Conservation (phyloP, 2,329 filamentous ascomycete species). For the Fusarium devonianum region DNA sequence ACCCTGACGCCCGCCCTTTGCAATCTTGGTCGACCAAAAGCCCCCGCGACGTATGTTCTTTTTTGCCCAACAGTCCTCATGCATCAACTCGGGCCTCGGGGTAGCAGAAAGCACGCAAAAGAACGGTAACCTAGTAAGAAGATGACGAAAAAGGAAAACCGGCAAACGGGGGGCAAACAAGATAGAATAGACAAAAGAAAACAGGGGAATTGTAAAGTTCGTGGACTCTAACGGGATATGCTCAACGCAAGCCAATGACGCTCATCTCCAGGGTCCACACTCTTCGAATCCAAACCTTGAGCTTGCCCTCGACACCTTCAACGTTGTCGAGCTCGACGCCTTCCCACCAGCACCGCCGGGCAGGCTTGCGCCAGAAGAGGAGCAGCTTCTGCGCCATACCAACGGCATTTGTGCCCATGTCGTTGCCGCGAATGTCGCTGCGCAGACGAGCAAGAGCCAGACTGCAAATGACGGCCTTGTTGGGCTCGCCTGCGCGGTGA, state of each 20-base stretch:
- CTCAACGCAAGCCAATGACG: conserved; percentile 80
- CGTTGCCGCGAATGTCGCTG: conserved; percentile 86
- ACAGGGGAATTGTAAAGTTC: conserved; percentile 16
- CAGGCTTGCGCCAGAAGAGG: conserved; percentile 97
- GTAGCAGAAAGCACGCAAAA: conserved; percentile 20
- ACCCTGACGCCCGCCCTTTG: conserved; percentile 41
- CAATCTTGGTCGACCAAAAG: conserved; percentile 35
- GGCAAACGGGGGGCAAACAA: conserved; percentile 19
- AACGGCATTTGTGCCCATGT: conserved; percentile 78
- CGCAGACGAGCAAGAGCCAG: conserved; percentile 90
- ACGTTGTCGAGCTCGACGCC: conserved; percentile 90
- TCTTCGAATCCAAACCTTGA: conserved; percentile 98
- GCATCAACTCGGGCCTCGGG: conserved; percentile 26
- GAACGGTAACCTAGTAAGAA: conserved; percentile 22
- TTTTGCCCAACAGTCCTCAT: conserved; percentile 25
- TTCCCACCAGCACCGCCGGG: conserved; percentile 98
- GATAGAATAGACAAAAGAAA: conserved; percentile 33
- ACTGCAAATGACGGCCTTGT: conserved; percentile 98
- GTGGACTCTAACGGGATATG: conserved; percentile 11
- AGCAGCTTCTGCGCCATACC: conserved; percentile 99
- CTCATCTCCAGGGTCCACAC: conserved; percentile 99
- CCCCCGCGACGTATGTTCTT: conserved; percentile 24
- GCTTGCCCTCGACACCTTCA: conserved; percentile 85
- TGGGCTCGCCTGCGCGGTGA: conserved; percentile 94
- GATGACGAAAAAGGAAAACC: conserved; percentile 21